Base-by-base conservation (phyloP, 129 eudicot species). In the Artemisia argyi region DNA sequence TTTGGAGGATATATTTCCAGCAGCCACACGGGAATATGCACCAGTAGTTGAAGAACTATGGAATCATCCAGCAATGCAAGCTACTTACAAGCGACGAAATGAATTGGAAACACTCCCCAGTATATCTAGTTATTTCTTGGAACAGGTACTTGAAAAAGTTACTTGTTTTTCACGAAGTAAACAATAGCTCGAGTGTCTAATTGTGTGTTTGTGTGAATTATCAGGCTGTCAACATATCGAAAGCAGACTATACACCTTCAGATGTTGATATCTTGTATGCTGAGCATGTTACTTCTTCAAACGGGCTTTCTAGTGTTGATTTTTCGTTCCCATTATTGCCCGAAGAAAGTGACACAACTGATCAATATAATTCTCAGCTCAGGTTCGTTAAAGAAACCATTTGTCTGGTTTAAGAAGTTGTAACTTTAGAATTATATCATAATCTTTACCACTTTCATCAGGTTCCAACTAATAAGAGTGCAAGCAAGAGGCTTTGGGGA, bases 21-120 rank as follows among this genome's bases (percentile, higher is more conserved):
- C 97, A 76, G 96, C 99, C 46, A 86, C 91, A 69, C 89, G 97
- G 49, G 99, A 95, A 78, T 95, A 95, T 57, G 97, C 99, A 39
- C 99, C 99, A 8, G 71, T 95, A 18, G 91, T 90, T 76, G 99
- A 88, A 72, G 99, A 95, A 65, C 76, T 95, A 66, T 90, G 96
- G 94, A 88, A 79, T 76, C 79, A 74, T 85, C 80, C 88, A 15
- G 99, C 97, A 42, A 86, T 90, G 65, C 87, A 88, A 76, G 97
- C 94, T 44, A 95, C 99, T 7, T 95, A 95, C 84, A 82, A 82
- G 76, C 85, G 97, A 56, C 83, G 89, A 78, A 78, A 64, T 30
- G 99, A 95, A 83, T 64, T 95, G 69, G 91, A 90, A 69, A 84
- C 80, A 51, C 89, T 95, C 26, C 96, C 97, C 11, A 76, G 79